Percentiles rank a stretch among this genome's conserved stretches.
Evolutionary conservation across 352 stramenopile genomes (phyloP).

Genomic region (Globisporangium okanoganense): DNA sequence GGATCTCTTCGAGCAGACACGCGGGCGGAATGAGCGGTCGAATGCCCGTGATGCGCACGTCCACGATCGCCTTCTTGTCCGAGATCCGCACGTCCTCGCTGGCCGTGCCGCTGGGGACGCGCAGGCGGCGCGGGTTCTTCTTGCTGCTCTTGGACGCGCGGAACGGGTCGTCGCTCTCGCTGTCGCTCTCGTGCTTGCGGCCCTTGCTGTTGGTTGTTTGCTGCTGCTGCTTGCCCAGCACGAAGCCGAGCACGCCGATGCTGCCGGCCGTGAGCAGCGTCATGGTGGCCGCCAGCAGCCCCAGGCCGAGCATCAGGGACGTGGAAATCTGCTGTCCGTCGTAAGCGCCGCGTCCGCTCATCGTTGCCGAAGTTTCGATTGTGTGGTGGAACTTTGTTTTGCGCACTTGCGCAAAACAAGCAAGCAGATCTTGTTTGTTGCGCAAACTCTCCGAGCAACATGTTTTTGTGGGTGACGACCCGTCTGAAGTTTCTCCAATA

Average conservation of each 20-base stretch:
- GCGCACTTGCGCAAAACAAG: neutral
- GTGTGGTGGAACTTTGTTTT: neutral
- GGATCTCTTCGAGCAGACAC: conserved; percentile 83
- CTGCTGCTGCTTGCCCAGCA: conserved; percentile 42
- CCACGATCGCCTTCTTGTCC: conserved; percentile 83
- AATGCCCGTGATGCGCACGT: conserved; percentile 85
- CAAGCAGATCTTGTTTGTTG: conserved; percentile 9
- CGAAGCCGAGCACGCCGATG: conserved; percentile 63
- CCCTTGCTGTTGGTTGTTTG: conserved; percentile 14
- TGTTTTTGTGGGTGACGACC: neutral
- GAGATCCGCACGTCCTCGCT: conserved; percentile 81
- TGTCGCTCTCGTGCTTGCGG: conserved; percentile 14
- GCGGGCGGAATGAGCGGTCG: conserved; percentile 84
- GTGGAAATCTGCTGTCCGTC: conserved; percentile 35
- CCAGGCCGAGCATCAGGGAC: conserved; percentile 60
- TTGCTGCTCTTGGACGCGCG: conserved; percentile 8
- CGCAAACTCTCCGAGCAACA: conserved; percentile 4
- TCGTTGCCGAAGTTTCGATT: neutral
- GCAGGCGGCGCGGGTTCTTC: conserved; percentile 32
- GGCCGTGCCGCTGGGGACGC: conserved; percentile 58
- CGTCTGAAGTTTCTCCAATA: neutral
- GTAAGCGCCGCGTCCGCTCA: conserved; percentile 15
- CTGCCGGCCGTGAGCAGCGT: conserved; percentile 70
- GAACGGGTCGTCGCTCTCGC: conserved; percentile 15
- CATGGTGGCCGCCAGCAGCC: conserved; percentile 65